Evolutionary conservation across 2,329 filamentous ascomycete genomes (phyloP).

Genomic region (Diaporthe vaccinii): DNA sequence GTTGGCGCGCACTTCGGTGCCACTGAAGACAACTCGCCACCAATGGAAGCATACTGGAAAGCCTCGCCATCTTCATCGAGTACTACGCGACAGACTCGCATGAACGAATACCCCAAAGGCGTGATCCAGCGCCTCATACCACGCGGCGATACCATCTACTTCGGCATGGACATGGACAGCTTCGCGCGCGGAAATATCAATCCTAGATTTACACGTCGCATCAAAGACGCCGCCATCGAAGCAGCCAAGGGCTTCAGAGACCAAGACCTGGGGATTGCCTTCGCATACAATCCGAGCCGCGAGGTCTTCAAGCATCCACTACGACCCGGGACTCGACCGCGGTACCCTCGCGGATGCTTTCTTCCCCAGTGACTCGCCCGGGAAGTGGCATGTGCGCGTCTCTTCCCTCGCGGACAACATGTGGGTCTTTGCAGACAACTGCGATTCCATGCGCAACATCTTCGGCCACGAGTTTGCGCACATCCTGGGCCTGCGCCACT

Average conservation of each 20-base stretch:
- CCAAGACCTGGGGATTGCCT: neutral
- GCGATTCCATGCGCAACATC: neutral
- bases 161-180: neutral
- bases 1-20: neutral
- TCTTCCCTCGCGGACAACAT: too few species aligned
- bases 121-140: neutral
- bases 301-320: conserved; percentile 17
- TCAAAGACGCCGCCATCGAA: neutral
- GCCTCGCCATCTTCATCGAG: neutral
- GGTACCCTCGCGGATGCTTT: neutral
- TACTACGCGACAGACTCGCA: neutral
- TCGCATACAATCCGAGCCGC: neutral
- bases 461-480: conserved; percentile 24
- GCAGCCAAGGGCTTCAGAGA: too few species aligned
- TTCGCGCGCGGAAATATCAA: neutral
- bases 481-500: conserved; percentile 25
- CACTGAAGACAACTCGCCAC: neutral
- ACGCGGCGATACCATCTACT: neutral
- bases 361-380: neutral
- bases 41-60: neutral
- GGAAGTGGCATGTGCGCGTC: neutral
- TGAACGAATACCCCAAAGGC: neutral
- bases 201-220: too few species aligned
- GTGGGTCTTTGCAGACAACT: too few species aligned
- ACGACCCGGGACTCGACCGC: neutral